Conservation (phyloP, 768 basidiomycete species). For the Mrakia frigida region DNA sequence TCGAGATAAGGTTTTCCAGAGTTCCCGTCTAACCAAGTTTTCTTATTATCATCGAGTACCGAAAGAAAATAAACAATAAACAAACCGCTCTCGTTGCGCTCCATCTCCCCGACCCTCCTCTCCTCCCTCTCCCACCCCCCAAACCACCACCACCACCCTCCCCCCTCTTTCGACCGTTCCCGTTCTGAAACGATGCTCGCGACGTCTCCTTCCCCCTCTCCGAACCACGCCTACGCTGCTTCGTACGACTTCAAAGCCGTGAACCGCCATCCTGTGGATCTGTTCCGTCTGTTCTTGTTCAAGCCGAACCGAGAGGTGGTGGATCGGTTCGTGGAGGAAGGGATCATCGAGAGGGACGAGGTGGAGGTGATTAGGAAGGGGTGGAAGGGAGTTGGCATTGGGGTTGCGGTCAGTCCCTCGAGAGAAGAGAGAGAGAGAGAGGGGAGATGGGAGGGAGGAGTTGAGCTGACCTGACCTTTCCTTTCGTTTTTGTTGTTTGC, state of each 20-base stretch:
- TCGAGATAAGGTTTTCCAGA: too few species aligned
- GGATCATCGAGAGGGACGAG: background rate
- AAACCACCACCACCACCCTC: background rate
- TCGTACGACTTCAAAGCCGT: background rate
- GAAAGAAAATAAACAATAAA: too few species aligned
- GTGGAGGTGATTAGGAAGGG: background rate
- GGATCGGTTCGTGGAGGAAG: background rate
- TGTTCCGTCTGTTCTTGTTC: background rate
- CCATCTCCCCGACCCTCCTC: background rate
- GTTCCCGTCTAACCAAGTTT: too few species aligned
- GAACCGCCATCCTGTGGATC: background rate
- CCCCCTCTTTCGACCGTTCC: background rate
- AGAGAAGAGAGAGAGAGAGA: background rate
- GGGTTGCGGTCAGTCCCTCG: background rate
- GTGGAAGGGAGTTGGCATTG: background rate
- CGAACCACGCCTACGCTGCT: background rate
- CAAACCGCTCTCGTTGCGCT: too few species aligned
- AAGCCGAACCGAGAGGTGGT: background rate
- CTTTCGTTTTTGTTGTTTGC: background rate
- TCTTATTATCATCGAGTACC: too few species aligned
- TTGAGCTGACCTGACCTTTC: background rate
- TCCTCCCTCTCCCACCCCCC: background rate
- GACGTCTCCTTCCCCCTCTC: background rate
- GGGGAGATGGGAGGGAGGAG: background rate
- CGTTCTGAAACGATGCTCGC: background rate